Conservation (phyloP, 106 monocot species). For the Amphibolis antarctica region DNA sequence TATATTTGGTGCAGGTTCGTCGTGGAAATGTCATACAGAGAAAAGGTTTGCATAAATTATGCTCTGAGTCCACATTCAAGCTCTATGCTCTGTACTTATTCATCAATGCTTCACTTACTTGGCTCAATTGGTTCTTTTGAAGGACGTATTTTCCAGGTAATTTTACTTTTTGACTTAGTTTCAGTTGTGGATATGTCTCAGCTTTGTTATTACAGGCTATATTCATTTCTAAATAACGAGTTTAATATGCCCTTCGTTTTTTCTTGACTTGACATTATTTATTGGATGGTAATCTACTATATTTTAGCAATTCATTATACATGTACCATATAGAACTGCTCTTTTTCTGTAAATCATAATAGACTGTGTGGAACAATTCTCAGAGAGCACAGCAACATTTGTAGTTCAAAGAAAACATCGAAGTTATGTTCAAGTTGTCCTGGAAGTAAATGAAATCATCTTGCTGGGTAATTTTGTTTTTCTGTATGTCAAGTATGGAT, state of each 20-base stretch:
- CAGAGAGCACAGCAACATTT: no score
- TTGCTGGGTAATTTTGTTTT: no score
- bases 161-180: background rate
- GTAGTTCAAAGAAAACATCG: no score
- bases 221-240: background rate
- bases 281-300: background rate
- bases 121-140: conserved; percentile 6
- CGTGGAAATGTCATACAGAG: conserved; percentile 80
- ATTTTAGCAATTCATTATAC: no score
- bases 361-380: no score
- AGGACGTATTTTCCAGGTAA: conserved; percentile 94
- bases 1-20: conserved; percentile 47
- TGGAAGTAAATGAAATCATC: no score
- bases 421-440: no score
- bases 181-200: background rate
- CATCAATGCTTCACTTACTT: background rate
- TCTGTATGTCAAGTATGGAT: no score
- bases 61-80: conserved; percentile 8
- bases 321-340: no score
- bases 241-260: background rate
- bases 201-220: background rate
- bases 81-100: conserved; percentile 14
- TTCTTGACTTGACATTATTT: no score
- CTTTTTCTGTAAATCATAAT: no score
- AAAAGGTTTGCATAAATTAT: conserved; percentile 49